Percentiles rank a stretch among this genome's conserved stretches.
Conservation (phyloP, 768 basidiomycete species). For the Stropharia rugosoannulata region DNA sequence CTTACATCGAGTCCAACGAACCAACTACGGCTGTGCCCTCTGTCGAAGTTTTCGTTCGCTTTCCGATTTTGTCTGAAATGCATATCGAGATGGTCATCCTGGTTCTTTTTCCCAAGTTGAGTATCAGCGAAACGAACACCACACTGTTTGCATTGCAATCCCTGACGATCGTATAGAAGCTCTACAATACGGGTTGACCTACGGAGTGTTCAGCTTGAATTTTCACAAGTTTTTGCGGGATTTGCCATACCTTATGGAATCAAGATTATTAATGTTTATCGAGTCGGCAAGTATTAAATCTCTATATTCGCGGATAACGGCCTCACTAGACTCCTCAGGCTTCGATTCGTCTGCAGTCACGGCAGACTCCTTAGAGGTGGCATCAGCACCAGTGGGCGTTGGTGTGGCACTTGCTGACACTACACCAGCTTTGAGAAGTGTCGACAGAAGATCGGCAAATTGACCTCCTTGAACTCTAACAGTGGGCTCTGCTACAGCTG, state of each 20-base stretch:
- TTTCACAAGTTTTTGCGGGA: neutral
- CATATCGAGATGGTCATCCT: conserved; percentile 93
- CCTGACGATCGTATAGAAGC: conserved; percentile 73
- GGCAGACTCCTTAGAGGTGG: conserved; percentile 38
- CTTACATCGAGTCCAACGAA: conserved; percentile 80
- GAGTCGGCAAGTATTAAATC: conserved; percentile 56
- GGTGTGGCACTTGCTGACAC: conserved; percentile 55
- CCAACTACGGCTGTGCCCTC: conserved; percentile 91
- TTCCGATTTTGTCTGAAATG: conserved; percentile 94
- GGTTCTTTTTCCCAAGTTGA: conserved; percentile 63
- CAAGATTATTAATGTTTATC: conserved; percentile 64
- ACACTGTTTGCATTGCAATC: conserved; percentile 92
- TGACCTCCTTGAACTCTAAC: conserved; percentile 22
- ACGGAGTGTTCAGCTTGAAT: neutral
- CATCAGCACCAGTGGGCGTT: conserved; percentile 50
- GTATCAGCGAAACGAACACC: conserved; percentile 83
- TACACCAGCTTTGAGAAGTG: conserved; percentile 78
- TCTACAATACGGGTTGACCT: conserved; percentile 50
- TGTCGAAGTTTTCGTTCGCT: conserved; percentile 71
- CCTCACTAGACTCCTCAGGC: conserved; percentile 37
- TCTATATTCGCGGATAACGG: conserved; percentile 58
- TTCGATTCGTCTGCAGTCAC: conserved; percentile 20
- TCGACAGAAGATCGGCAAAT: conserved; percentile 61
- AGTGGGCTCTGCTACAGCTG: neutral
- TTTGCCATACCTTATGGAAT: conserved; percentile 62